phyloP scores from a whole-genome alignment of 352 stramenopile species.

The Phytophthora citrophthora region DNA sequence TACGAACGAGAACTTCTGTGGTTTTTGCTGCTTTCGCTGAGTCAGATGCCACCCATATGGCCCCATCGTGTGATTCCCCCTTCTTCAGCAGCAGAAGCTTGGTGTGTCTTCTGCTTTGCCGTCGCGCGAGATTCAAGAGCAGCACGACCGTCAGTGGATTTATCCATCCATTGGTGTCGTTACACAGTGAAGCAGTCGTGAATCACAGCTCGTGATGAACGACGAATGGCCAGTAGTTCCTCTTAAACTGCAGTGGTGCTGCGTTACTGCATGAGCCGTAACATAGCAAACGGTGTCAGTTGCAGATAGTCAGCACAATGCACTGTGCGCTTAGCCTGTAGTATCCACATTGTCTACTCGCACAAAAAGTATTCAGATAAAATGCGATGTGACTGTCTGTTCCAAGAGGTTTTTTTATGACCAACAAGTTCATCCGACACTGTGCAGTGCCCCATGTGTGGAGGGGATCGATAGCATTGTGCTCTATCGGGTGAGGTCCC shows the following conservation, averaged over 20 bases:
- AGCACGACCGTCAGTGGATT: background rate
- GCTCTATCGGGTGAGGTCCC: constrained; percentile 24
- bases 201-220: background rate
- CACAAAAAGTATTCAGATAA: constrained; percentile 22
- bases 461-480: constrained; percentile 13
- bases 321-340: constrained; percentile 2
- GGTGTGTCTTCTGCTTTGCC: background rate
- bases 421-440: constrained; percentile 4
- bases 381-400: constrained; percentile 2
- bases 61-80: constrained; percentile 13
- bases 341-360: background rate
- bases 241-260: background rate
- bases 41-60: constrained; percentile 25
- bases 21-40: constrained; percentile 15
- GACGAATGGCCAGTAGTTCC: too few relatives aligned
- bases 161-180: constrained; percentile 14
- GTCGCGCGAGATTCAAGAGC: background rate
- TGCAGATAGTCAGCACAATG: constrained; percentile 17
- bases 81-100: constrained; percentile 12
- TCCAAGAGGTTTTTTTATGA: constrained; percentile 20
- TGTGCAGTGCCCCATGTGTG: constrained; percentile 12
- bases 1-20: too few relatives aligned
- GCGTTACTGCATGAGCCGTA: background rate
- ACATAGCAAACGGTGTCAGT: background rate
- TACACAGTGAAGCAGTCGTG: background rate